Evolutionary conservation across 1,284 basidiomycete genomes (phyloP), one percentile per base, ranked within the genome.

Genomic region (Moesziomyces sp.): DNA sequence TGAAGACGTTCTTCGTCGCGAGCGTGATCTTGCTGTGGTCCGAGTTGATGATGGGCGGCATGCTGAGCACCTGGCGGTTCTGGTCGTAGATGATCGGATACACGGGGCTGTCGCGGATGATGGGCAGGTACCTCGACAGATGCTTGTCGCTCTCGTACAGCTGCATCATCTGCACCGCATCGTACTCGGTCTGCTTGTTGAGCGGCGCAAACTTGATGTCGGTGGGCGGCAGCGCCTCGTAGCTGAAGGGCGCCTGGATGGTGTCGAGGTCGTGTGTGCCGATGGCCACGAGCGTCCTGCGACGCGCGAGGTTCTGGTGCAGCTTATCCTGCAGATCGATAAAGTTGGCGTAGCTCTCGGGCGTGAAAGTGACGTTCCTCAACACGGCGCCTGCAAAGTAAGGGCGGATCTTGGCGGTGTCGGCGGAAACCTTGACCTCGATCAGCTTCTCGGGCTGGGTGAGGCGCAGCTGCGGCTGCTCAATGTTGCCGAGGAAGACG

Each of bases 71-170:
- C 35, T 87, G 89, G 82, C 93, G 91, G 61, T 92, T 88, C 21
- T 89, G 87, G 85, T 98, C 96, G 86, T 98, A 98, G 84, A 99
- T 97, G 86, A 99, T 92, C 23, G 97, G 97, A 86, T 97, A 99
- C 45, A 96, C 93, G 8, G 96, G 93, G 11, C 93, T 93, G 83
- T 97, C 93, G 26, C 91, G 90, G 83, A 99, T 95, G 84, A 99
- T 97, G 76, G 88, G 92, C 44, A 99, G 88, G 86, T 93, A 99
- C 84, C 89, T 90, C 46, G 90, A 88, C 47, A 99, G 87, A 83
- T 99, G 94, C 85, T 94, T 93, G 84, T 99, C 97, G 50, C 92
- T 92, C 88, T 98, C 94, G 62, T 80, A 79, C 11, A 78, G 72
- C 61, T 76, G 53, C 80, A 83, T 82, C 21, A 83, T 61, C 47